A percentile compares a stretch with the other conserved stretches of the same genome.
These are phyloP conservation scores for Acorus gramineus DNA, from an alignment of 106 monocot species.

Conservation along the genomic window DNA sequence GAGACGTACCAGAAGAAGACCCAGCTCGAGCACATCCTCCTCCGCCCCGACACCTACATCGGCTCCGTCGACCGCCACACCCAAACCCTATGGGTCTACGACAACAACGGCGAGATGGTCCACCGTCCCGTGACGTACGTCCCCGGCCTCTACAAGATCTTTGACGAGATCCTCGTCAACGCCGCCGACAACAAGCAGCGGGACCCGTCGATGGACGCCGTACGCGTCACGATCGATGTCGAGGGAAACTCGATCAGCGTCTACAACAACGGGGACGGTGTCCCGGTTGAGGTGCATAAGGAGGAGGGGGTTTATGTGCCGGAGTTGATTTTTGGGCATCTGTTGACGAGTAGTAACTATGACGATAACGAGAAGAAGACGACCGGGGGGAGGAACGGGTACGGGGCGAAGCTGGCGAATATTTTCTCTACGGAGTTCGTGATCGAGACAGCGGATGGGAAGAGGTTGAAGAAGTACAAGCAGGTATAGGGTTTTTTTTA, in stretches of 20 bases:
- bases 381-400: constrained; percentile 94
- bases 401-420: constrained; percentile 92
- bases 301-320: constrained; percentile 97
- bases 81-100: constrained; percentile 78
- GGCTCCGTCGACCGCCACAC: constrained; percentile 95
- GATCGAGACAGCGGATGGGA: constrained; percentile 84
- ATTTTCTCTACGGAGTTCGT: constrained; percentile 94
- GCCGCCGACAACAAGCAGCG: constrained; percentile 99
- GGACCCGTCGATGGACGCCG: constrained; percentile 76
- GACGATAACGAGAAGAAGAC: constrained; percentile 93
- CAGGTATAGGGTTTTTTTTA: constrained; percentile 35
- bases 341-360: constrained; percentile 94
- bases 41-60: constrained; percentile 95
- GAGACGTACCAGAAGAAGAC: constrained; percentile 97
- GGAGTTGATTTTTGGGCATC: constrained; percentile 93
- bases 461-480: constrained; percentile 86
- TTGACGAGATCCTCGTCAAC: constrained; percentile 99
- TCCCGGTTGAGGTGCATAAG: constrained; percentile 92
- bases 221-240: constrained; percentile 75
- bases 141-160: constrained; percentile 98
- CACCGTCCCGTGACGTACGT: constrained; percentile 63
- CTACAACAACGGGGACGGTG: constrained; percentile 90
- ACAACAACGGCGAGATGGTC: constrained; percentile 52
- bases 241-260: constrained; percentile 53
- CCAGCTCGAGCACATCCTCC: constrained; percentile 99